Evolutionary conservation across 108 stramenopile genomes (phyloP), one percentile per base, ranked within the genome.

Genomic region (Cyclotella choctawhatcheeana): DNA sequence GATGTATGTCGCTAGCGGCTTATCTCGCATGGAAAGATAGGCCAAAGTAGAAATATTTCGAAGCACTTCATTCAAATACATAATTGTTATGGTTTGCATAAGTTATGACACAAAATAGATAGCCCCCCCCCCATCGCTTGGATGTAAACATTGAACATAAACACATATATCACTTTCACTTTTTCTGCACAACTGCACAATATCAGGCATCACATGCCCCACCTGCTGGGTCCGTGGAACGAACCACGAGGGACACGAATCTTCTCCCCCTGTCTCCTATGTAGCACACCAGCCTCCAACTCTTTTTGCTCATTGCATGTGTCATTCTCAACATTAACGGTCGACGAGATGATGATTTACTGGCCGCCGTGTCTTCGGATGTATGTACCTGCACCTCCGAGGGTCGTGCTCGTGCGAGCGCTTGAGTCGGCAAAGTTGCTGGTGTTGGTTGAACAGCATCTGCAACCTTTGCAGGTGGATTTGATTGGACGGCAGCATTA

Each of bases 1-100:
- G 77, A 37, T 78, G 77, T 64, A 43, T 78, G 20, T 71, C 69
- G 47, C 18, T 78, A 21, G 40, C n/a, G 0, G 63, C 55, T 26
- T 78, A 71, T 27, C 44, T 66, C 0, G 37, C 27, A 31, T 78
- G 77, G 69, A 78, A 21, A 27, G 52, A 58, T 22, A 45, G 54
- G 29, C 59, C 59, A 3, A 40, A 60, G 24, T 60, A 25, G 24
- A 40, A 6, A 40, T 40, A 12, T 8, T 40, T n/a, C 4, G 16
- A 48, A n/a, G 4, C 16, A 10, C 8, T 48, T 48, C 17, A 6
- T 8, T 40, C 12, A 40, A 48, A 48, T 4, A 48, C 47, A 48
- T 48, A 48, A 17, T 40, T 40, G 18, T 55, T 55, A 30, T 27
- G 30, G 17, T 26, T 10, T 26, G 54, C 17, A 55, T 30, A 27